Conservation (phyloP, 2,329 filamentous ascomycete genomes). For the Nemania sp. region DNA sequence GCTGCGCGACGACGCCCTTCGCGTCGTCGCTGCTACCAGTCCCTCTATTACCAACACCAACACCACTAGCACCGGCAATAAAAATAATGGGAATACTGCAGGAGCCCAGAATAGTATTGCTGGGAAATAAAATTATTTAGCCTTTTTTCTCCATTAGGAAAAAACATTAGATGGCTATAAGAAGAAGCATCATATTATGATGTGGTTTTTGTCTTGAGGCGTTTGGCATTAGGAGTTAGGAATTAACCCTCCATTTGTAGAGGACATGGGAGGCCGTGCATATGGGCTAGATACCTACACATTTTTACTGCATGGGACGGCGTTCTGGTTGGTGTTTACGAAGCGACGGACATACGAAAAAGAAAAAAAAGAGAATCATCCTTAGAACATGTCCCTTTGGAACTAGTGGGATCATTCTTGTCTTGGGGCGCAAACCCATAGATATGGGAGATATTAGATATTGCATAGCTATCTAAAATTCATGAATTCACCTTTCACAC, state of each 20-base stretch:
- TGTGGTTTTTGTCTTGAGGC: neutral
- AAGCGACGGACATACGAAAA: neutral
- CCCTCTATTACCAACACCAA: too few species aligned
- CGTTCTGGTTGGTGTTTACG: constrained; percentile 20
- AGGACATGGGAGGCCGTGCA: neutral
- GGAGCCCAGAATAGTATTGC: too few species aligned
- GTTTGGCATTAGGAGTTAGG: constrained; percentile 9
- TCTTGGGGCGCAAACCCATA: neutral
- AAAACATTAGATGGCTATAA: too few species aligned
- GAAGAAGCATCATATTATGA: neutral
- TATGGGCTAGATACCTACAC: neutral
- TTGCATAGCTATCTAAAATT: neutral
- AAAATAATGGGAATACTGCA: neutral
- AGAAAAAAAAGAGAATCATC: neutral
- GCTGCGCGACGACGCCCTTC: constrained; percentile 64
- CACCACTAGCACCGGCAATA: neutral
- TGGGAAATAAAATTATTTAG: too few species aligned
- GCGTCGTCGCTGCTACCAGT: constrained; percentile 63
- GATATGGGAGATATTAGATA: neutral
- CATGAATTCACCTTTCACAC: neutral
- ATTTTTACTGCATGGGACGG: constrained; percentile 23
- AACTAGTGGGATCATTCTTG: neutral
- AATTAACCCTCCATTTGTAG: neutral
- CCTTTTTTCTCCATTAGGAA: neutral
- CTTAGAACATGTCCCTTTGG: neutral